Percentiles rank a stretch among this genome's conserved stretches.
Evolutionary conservation across 495 filamentous ascomycete species (phyloP).

Genomic region (Tuber microsphaerosporum): DNA sequence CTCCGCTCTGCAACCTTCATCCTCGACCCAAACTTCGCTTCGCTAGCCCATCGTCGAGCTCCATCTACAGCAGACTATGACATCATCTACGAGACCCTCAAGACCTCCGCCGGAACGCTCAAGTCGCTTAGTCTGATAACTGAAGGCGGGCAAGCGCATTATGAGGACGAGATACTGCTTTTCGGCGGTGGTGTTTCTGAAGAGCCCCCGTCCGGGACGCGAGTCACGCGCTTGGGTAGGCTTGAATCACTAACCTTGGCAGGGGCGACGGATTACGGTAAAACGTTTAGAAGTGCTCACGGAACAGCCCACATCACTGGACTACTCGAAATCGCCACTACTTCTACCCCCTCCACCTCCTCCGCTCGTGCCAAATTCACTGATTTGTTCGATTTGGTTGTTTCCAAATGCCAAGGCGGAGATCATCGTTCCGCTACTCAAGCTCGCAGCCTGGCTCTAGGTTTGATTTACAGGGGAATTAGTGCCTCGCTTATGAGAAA

Average conservation of each 20-base stretch:
- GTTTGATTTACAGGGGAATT: no score
- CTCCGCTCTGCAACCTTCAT: conserved; percentile 12
- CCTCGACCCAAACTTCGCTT: conserved; percentile 14
- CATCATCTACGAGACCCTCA: conserved; percentile 17
- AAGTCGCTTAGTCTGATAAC: conserved; percentile 6
- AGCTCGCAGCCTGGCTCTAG: no score
- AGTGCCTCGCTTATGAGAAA: no score
- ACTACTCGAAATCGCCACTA: no score
- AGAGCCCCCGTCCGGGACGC: background rate
- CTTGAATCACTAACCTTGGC: conserved; percentile 12
- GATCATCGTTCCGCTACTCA: no score
- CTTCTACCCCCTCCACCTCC: no score
- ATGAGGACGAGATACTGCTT: conserved; percentile 12
- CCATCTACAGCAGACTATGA: conserved; percentile 18
- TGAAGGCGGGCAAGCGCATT: conserved; percentile 1
- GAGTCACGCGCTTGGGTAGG: conserved; percentile 1
- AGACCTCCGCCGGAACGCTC: conserved; percentile 16
- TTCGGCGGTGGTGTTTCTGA: conserved; percentile 9
- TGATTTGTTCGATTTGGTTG: no score
- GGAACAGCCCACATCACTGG: no score
- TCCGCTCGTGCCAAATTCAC: no score
- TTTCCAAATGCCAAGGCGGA: no score
- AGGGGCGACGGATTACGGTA: conserved; percentile 6
- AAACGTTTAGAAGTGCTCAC: background rate
- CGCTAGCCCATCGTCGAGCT: conserved; percentile 12